Conservation (phyloP, 1,284 basidiomycete species). For the Rhodotorula sp. region DNA sequence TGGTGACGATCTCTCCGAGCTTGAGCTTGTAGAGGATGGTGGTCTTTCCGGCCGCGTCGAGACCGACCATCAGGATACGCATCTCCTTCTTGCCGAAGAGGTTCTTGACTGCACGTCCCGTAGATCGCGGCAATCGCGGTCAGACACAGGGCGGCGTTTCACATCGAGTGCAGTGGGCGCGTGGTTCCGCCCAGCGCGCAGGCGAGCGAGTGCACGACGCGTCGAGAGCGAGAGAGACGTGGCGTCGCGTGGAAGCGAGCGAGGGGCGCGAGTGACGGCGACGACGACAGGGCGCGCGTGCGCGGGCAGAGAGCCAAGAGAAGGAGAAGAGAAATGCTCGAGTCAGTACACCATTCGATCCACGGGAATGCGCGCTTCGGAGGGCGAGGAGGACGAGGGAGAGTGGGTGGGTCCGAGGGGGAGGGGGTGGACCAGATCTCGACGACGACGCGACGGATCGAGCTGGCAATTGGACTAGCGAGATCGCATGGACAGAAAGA, state of each 20-base stretch:
- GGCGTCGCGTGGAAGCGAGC: slow-evolving; percentile 12
- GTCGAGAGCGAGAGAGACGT: slow-evolving; percentile 3
- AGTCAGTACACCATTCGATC: no score
- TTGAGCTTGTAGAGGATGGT: slow-evolving; percentile 99
- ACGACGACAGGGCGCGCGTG: neutral
- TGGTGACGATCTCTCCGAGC: slow-evolving; percentile 98
- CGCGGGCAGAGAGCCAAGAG: neutral
- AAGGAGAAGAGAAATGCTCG: neutral
- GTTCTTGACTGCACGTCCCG: slow-evolving; percentile 38
- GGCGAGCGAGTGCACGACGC: neutral
- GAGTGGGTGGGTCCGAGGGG: no score
- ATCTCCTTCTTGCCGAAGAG: slow-evolving; percentile 99
- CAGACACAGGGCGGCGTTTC: no score
- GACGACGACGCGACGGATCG: no score
- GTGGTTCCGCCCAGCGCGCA: neutral
- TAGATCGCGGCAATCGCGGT: neutral
- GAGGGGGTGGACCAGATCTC: no score
- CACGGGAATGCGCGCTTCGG: no score
- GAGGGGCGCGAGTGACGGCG: neutral
- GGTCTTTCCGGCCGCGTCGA: slow-evolving; percentile 65
- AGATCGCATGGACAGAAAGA: no score
- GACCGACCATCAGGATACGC: slow-evolving; percentile 81
- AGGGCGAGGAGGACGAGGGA: no score
- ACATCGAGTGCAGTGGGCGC: neutral
- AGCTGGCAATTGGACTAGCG: no score